phyloP scores from a whole-genome alignment of 1,284 basidiomycete species.

The Gymnopus androsaceus region DNA sequence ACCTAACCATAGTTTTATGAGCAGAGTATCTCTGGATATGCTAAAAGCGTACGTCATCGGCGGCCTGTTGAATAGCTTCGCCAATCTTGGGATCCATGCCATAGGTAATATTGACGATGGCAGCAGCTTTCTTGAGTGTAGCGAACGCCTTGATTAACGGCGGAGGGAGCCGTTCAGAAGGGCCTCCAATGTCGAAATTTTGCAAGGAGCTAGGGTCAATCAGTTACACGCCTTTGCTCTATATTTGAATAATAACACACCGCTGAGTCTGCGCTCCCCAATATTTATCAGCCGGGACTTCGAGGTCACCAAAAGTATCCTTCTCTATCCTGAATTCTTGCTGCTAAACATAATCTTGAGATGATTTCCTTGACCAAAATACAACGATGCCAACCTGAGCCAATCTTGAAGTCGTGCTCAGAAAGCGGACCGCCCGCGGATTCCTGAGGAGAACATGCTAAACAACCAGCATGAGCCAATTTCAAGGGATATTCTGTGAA shows the following conservation, averaged over 20 bases:
- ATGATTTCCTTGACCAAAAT: not conserved
- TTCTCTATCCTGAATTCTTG: slow-evolving; percentile 69
- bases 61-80: slow-evolving; percentile 88
- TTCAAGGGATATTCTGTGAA: not conserved
- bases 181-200: slow-evolving; percentile 99
- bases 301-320: slow-evolving; percentile 91
- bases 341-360: slow-evolving; percentile 25
- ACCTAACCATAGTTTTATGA: slow-evolving; percentile 56
- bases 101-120: slow-evolving; percentile 88
- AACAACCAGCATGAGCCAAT: not conserved
- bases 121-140: slow-evolving; percentile 96
- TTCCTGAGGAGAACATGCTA: slow-evolving; percentile 10
- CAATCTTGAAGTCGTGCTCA: slow-evolving; percentile 10
- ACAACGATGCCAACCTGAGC: slow-evolving; percentile 3
- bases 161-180: slow-evolving; percentile 88
- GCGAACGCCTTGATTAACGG: slow-evolving; percentile 98
- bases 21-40: not conserved
- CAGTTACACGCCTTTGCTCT: slow-evolving; percentile 2
- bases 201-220: slow-evolving; percentile 71
- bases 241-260: slow-evolving; percentile 38
- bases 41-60: slow-evolving; percentile 79
- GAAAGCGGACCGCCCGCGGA: slow-evolving; percentile 8
- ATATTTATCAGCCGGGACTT: slow-evolving; percentile 93
- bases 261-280: slow-evolving; percentile 99
- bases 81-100: slow-evolving; percentile 91